Base-by-base conservation (phyloP, 139 green algal species). In the Closterium sp. region DNA sequence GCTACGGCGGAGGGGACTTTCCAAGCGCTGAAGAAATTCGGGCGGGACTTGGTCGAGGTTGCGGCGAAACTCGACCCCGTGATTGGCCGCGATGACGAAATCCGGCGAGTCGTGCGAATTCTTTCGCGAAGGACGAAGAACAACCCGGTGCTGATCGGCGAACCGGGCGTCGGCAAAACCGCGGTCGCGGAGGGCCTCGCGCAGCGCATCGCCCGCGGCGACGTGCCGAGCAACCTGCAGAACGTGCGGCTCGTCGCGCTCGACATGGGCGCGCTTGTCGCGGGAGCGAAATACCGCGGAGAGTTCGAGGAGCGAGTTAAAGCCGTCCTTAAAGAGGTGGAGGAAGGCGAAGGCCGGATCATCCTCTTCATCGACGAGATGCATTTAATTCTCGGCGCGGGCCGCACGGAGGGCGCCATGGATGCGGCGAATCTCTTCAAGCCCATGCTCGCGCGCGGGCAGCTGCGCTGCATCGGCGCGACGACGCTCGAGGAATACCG, bases 311-410 rank as follows among this genome's bases (percentile, higher is more conserved):
- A 99, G 95, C 96, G 98, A 0, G 95, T 99, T 38, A 98, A 99
- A 95, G 96, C 96, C 86, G 95, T 97, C 31, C 88, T 95, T 42
- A 96, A 97, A 70, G 97, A 98, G 94, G 95, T 98, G 70, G 95
- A 96, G 85, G 92, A 96, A 2, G 94, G 96, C 50, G 91, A 96
- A 32, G 96, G 96, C 29, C 91, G 94, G 27, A 70, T 99, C 34
- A 96, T 99, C 50, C 95, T 99, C 21, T 99, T 99, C 95, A 98
- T 99, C 86, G 97, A 99, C 90, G 97, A 99, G 93, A 97, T 99
- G 28, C 97, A 99, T 95, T 90, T 97, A 30, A 93, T 98, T 32
- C 85, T 96, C 31, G 95, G 90, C 91, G 88, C 97, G 95, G 92
- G 92, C n/a, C 85, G 85, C 85, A 87, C 85, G 1, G 97, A 98